Evolutionary conservation across 1,284 basidiomycete species (phyloP).

Genomic region (Ustilago bromivora): DNA sequence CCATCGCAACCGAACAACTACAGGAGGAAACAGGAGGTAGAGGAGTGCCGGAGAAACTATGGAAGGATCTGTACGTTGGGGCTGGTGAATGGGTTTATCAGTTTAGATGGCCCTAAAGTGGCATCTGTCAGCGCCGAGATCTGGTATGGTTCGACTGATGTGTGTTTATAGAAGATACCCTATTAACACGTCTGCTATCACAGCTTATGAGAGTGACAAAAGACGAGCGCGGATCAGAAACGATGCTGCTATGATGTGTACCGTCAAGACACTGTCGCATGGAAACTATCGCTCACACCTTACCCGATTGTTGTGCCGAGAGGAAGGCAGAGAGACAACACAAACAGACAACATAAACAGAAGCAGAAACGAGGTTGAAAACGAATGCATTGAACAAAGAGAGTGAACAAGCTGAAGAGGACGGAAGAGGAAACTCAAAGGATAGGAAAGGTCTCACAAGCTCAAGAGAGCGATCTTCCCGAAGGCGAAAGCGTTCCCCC

Average conservation of each 20-base stretch:
- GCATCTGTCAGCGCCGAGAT: neutral
- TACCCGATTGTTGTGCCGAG: too few relatives aligned
- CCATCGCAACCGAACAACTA: slow-evolving; percentile 3
- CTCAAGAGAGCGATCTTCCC: slow-evolving; percentile 18
- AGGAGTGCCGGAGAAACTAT: slow-evolving; percentile 1
- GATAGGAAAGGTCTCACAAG: neutral
- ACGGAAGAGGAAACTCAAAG: neutral
- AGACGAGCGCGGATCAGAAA: too few relatives aligned
- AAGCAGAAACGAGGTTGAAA: too few relatives aligned
- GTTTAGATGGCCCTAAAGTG: slow-evolving; percentile 30
- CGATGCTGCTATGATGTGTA: too few relatives aligned
- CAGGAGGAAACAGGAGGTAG: neutral
- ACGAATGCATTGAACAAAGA: neutral
- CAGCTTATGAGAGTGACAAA: too few relatives aligned
- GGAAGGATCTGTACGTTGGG: slow-evolving; percentile 32
- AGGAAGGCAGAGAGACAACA: too few relatives aligned
- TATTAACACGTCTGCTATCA: neutral
- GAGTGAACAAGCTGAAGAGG: neutral
- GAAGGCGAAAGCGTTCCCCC: neutral
- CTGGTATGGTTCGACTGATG: neutral
- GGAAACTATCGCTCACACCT: neutral
- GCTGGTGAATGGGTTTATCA: slow-evolving; percentile 35
- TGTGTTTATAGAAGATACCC: neutral
- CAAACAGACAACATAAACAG: neutral
- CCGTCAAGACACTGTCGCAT: neutral